A percentile compares a stretch with the other conserved stretches of the same genome.
Evolutionary conservation across 106 monocot genomes (phyloP).

Genomic region (Ottelia alismoides): DNA sequence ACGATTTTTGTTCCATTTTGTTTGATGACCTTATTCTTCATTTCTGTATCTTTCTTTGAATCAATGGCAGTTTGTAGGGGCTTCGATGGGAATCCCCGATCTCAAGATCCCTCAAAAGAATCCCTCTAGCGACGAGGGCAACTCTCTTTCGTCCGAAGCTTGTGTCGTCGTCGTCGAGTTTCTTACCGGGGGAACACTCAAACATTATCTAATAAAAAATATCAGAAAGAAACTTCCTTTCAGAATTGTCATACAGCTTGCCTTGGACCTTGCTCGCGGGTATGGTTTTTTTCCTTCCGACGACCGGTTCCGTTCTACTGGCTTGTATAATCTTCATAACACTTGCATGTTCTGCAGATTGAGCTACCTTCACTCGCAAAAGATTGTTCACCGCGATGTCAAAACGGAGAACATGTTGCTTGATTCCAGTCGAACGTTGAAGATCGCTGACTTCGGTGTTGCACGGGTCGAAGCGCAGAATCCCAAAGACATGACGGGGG

Average conservation of each 20-base stretch:
- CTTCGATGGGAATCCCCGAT: constrained; percentile 65
- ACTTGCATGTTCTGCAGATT: constrained; percentile 24
- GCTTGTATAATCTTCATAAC: background rate
- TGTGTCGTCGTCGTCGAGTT: constrained; percentile 91
- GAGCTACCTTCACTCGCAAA: constrained; percentile 71
- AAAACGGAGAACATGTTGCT: constrained; percentile 87
- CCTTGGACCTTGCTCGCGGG: constrained; percentile 75
- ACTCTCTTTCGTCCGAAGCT: constrained; percentile 43
- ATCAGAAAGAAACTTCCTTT: constrained; percentile 48
- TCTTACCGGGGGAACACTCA: constrained; percentile 72
- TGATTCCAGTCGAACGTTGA: constrained; percentile 25
- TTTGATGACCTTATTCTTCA: too few relatives aligned
- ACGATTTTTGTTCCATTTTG: background rate
- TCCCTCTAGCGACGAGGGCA: constrained; percentile 7
- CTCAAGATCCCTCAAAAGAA: constrained; percentile 46
- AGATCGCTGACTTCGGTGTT: constrained; percentile 96
- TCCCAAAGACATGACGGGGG: constrained; percentile 87
- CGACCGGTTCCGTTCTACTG: too few relatives aligned
- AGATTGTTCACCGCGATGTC: constrained; percentile 87
- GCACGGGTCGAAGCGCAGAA: constrained; percentile 88
- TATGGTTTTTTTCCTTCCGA: constrained; percentile 12
- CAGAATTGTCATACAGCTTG: constrained; percentile 67
- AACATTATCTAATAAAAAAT: constrained; percentile 75
- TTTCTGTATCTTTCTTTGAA: background rate
- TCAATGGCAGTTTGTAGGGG: constrained; percentile 65